Evolutionary conservation across 1,284 basidiomycete genomes (phyloP), one percentile per base, ranked within the genome.

Genomic region (Heterobasidion irregulare): DNA sequence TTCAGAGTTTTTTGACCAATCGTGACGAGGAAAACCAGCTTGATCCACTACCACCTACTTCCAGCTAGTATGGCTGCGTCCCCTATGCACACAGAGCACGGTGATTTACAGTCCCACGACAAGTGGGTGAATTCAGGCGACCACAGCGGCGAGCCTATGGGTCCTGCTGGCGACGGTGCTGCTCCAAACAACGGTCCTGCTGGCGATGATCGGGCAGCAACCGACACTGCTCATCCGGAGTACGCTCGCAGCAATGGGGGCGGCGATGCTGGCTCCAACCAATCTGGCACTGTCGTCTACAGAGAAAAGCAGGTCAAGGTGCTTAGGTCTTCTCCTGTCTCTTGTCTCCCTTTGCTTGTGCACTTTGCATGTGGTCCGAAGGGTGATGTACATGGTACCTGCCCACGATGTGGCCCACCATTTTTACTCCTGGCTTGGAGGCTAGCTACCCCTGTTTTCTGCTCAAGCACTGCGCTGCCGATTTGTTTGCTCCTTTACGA

Each of bases 231-330:
- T 46, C 61, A 63, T n/a, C 38, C 59, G 75, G 59, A 61, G 53
- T 60, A 60, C 43, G 66, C 76, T 74, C 64, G 72, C 59, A 47
- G 61, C 50, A 53, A 62, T 62, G 46, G 59, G 56, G 34, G 52
- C 57, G 36, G 63, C 53, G 59, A 60, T 13, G 35, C 52, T 50
- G 56, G 57, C 45, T 54, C 61, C 56, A 57, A 56, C 47, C 41
- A 49, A 51, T 56, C 63, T 56, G 69, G 68, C 50, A 54, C 74
- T 65, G 74, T 75, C 57, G 73, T 74, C 62, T 80, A 77, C 64
- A 83, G 85, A 66, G 87, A 90, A 75, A 89, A 88, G 77, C 85
- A 86, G 75, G 75, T 85, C 79, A 90, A 90, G 88, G 87, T 90
- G 88, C 86, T 89, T 90, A 86, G 80, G 78, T 82, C 78, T 78